Conservation (phyloP, 2,329 filamentous ascomycete genomes). For the Penicillium psychrosexuale region DNA sequence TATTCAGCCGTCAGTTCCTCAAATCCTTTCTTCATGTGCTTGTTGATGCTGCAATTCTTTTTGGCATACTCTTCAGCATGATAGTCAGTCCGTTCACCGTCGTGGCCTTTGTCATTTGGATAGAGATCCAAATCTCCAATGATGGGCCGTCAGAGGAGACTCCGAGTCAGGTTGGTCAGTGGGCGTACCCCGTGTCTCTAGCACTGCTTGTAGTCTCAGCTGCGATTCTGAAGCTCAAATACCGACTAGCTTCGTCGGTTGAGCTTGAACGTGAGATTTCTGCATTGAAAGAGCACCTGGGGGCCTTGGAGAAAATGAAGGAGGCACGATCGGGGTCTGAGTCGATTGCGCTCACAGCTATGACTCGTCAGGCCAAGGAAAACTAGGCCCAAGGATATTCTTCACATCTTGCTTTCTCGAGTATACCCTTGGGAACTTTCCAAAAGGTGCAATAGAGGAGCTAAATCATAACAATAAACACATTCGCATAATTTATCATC, state of each 20-base stretch:
- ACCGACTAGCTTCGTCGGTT: slow-evolving; percentile 23
- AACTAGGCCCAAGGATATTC: background rate
- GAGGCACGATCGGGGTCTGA: slow-evolving; percentile 1
- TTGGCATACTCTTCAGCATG: slow-evolving; percentile 27
- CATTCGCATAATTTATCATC: background rate
- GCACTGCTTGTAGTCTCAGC: slow-evolving; percentile 31
- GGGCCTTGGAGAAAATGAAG: slow-evolving; percentile 10
- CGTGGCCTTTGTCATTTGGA: slow-evolving; percentile 33
- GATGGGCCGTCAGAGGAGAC: slow-evolving; percentile 30
- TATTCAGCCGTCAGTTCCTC: slow-evolving; percentile 11
- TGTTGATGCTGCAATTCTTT: slow-evolving; percentile 16
- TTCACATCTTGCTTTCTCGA: background rate
- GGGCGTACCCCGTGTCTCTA: slow-evolving; percentile 28
- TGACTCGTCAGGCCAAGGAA: background rate
- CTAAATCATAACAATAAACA: background rate
- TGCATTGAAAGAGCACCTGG: slow-evolving; percentile 17
- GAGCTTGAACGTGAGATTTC: slow-evolving; percentile 33
- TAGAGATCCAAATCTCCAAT: slow-evolving; percentile 32
- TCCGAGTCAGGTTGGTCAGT: slow-evolving; percentile 33
- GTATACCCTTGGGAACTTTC: too few relatives aligned
- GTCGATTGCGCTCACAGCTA: background rate
- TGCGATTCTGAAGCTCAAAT: slow-evolving; percentile 26
- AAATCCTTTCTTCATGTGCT: slow-evolving; percentile 12
- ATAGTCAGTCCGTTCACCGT: slow-evolving; percentile 31
- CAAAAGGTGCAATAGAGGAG: too few relatives aligned